Percentiles rank a stretch among this genome's conserved stretches.
These are phyloP conservation scores for Crithidia expoeki DNA, from an alignment of 208 protist species.

Conservation along the genomic window DNA sequence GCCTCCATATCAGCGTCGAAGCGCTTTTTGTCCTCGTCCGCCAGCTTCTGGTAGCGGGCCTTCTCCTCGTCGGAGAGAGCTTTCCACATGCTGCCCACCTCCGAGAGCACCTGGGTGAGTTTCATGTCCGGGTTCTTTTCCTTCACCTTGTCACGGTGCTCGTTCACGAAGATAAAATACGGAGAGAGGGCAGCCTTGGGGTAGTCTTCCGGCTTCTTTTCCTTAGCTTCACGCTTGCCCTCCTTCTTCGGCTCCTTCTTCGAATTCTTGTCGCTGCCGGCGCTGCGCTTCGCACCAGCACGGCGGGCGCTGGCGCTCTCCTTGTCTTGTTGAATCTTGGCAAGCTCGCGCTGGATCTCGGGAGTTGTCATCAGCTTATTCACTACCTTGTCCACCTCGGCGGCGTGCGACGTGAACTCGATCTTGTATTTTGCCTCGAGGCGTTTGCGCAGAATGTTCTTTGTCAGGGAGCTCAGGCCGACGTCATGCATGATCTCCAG, in stretches of 20 bases:
- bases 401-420: slow-evolving; percentile 56
- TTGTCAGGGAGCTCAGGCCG: slow-evolving; percentile 63
- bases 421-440: slow-evolving; percentile 81
- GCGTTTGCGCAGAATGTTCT: slow-evolving; percentile 56
- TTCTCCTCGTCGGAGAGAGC: slow-evolving; percentile 65
- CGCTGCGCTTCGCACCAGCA: slow-evolving; percentile 51
- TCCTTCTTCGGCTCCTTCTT: slow-evolving; percentile 41
- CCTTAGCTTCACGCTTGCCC: slow-evolving; percentile 54
- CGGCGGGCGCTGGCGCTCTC: slow-evolving; percentile 41
- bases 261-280: slow-evolving; percentile 32
- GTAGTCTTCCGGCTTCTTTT: slow-evolving; percentile 83
- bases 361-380: slow-evolving; percentile 55
- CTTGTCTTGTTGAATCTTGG: slow-evolving; percentile 55
- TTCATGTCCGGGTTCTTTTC: slow-evolving; percentile 71
- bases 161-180: slow-evolving; percentile 82
- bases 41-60: slow-evolving; percentile 68
- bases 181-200: slow-evolving; percentile 77
- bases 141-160: slow-evolving; percentile 74
- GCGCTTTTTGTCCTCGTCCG: slow-evolving; percentile 83
- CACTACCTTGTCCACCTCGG: slow-evolving; percentile 43
- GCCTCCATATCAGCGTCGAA: slow-evolving; percentile 76
- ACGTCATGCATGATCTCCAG: slow-evolving; percentile 70
- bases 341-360: slow-evolving; percentile 75
- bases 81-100: slow-evolving; percentile 73
- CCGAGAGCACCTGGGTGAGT: slow-evolving; percentile 68